Percentiles rank a stretch among this genome's conserved stretches.
Evolutionary conservation across 1,284 basidiomycete genomes (phyloP).

Genomic region (Ganoderma meredithae): DNA sequence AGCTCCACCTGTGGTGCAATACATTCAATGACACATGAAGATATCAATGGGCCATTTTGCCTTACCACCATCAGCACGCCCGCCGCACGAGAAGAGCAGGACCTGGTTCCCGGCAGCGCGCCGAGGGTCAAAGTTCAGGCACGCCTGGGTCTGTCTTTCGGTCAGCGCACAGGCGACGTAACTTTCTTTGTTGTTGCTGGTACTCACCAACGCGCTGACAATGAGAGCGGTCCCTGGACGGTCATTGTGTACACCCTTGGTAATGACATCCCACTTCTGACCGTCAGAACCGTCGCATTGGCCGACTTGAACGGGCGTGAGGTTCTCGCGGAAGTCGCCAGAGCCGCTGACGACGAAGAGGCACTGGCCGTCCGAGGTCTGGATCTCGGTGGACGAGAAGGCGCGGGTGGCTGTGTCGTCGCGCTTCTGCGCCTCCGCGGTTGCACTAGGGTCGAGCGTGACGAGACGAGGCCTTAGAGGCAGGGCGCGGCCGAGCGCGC

Average conservation of each 20-base stretch:
- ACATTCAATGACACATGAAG: not conserved
- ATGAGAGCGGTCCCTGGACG: constrained; percentile 11
- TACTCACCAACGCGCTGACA: constrained; percentile 11
- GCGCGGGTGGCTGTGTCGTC: constrained; percentile 16
- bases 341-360: constrained; percentile 13
- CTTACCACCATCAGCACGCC: constrained; percentile 19
- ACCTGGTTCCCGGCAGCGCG: constrained; percentile 19
- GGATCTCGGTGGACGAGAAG: constrained; percentile 14
- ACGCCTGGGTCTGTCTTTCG: constrained; percentile 9
- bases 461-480: constrained; percentile 5
- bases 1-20: not conserved
- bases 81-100: constrained; percentile 20
- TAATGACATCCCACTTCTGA: constrained; percentile 18
- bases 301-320: constrained; percentile 15
- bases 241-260: constrained; percentile 16
- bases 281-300: constrained; percentile 14
- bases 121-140: constrained; percentile 20
- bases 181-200: too few relatives aligned
- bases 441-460: constrained; percentile 11
- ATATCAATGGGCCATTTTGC: not conserved
- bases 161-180: not conserved
- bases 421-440: constrained; percentile 16
- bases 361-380: constrained; percentile 16
- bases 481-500: not conserved
- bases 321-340: constrained; percentile 20